Conservation (phyloP, 768 basidiomycete genomes). For the Candolleomyces eurysporus region DNA sequence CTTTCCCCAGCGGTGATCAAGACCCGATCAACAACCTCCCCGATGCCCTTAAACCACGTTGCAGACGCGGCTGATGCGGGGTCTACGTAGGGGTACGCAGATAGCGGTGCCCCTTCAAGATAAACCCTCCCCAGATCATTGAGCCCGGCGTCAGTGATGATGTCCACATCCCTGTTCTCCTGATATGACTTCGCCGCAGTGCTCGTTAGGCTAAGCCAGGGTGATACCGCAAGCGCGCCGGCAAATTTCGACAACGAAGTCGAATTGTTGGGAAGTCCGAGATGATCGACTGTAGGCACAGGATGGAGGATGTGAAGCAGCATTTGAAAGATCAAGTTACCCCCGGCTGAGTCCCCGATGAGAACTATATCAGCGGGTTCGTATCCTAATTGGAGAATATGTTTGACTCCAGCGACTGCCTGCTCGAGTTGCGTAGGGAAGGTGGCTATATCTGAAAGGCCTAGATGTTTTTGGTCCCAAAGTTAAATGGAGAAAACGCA, state of each 20-base stretch:
- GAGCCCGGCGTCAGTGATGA: conserved; percentile 14
- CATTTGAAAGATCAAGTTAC: conserved; percentile 25
- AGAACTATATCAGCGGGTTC: conserved; percentile 30
- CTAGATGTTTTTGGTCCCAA: conserved; percentile 12
- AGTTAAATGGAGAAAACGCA: neutral
- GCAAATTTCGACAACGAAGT: conserved; percentile 14
- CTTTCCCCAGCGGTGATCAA: conserved; percentile 34
- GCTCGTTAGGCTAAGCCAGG: conserved; percentile 27
- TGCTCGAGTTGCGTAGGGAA: conserved; percentile 32
- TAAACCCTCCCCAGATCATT: conserved; percentile 11
- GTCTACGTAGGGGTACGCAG: conserved; percentile 27
- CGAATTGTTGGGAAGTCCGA: conserved; percentile 12
- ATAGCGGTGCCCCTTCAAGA: conserved; percentile 18
- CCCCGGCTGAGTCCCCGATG: conserved; percentile 37
- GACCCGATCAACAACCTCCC: conserved; percentile 28
- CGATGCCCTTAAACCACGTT: conserved; percentile 31
- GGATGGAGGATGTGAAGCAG: conserved; percentile 34
- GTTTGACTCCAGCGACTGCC: conserved; percentile 23
- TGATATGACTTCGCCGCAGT: conserved; percentile 21
- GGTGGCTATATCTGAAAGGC: conserved; percentile 20
- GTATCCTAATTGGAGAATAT: conserved; percentile 27
- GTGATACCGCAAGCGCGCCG: conserved; percentile 28
- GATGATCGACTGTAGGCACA: conserved; percentile 16
- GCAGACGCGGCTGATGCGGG: conserved; percentile 24
- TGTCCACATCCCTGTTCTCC: conserved; percentile 25